phyloP scores from a whole-genome alignment of 345 rosid species.

The Sisymbrium altissimum region DNA sequence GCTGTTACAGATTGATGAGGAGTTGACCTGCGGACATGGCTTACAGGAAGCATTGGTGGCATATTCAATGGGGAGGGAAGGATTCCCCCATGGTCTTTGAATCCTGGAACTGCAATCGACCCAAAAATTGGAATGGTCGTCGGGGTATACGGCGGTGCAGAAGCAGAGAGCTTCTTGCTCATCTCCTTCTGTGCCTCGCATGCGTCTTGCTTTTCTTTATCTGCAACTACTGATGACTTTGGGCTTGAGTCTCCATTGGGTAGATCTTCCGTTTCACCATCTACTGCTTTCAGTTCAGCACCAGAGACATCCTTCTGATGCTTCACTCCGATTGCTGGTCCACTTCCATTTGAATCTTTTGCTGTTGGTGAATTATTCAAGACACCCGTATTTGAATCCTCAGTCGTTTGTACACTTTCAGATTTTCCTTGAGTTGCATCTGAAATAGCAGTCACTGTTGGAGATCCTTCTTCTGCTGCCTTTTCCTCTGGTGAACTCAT shows the following conservation, averaged over 20 bases:
- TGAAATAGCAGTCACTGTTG: conserved; percentile 23
- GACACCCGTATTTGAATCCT: conserved; percentile 28
- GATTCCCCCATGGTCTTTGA: conserved; percentile 81
- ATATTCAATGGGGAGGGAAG: conserved; percentile 89
- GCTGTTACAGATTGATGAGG: conserved; percentile 94
- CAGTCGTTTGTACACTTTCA: conserved; percentile 31
- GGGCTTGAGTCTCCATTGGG: conserved; percentile 35
- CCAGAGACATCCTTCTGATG: conserved; percentile 38
- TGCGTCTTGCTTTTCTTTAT: conserved; percentile 63
- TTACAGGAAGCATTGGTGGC: conserved; percentile 73
- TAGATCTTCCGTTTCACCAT: conserved; percentile 37
- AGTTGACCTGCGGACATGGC: conserved; percentile 66
- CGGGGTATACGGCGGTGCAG: conserved; percentile 96
- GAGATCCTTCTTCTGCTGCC: conserved; percentile 28
- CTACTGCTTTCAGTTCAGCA: conserved; percentile 31
- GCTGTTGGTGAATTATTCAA: conserved; percentile 25
- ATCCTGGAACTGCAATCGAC: conserved; percentile 66
- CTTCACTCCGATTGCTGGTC: conserved; percentile 27
- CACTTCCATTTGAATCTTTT: conserved; percentile 33
- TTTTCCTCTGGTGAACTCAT: conserved; percentile 34
- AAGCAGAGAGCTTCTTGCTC: conserved; percentile 87
- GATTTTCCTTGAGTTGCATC: conserved; percentile 32
- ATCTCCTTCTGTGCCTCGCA: conserved; percentile 63
- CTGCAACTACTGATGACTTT: conserved; percentile 39
- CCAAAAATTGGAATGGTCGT: conserved; percentile 74